These are phyloP conservation scores for Aspergillus texensis DNA, from an alignment of 2,329 filamentous ascomycete genomes.

Conservation along the genomic window DNA sequence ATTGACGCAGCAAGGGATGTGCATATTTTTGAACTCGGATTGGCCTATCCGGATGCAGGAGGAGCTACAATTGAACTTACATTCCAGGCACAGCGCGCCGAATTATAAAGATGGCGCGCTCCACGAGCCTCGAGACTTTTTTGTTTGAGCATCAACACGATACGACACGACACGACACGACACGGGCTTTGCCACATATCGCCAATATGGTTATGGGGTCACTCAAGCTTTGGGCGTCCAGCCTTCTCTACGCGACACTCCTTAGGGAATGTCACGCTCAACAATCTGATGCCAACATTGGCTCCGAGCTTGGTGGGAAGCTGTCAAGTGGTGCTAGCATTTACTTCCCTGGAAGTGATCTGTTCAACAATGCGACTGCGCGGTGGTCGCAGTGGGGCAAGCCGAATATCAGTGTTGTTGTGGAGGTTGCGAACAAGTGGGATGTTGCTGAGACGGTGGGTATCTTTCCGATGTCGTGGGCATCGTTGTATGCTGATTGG, in stretches of 20 bases:
- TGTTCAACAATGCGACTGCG: constrained; percentile 10
- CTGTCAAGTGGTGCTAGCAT: constrained; percentile 14
- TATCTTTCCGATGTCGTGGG: background rate
- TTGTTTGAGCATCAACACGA: background rate
- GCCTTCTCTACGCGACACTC: background rate
- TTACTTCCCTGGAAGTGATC: constrained; percentile 6
- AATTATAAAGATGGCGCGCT: background rate
- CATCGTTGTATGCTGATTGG: background rate
- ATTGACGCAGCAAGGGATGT: background rate
- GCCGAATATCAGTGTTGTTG: constrained; percentile 17
- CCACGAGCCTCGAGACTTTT: background rate
- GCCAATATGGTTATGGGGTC: background rate
- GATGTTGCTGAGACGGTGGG: constrained; percentile 15
- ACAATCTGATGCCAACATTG: background rate
- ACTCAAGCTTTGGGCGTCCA: background rate
- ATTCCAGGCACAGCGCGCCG: background rate
- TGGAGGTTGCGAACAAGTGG: constrained; percentile 13
- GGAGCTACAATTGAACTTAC: background rate
- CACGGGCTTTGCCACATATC: background rate
- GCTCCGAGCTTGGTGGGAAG: background rate
- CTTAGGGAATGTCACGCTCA: background rate
- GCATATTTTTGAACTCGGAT: background rate
- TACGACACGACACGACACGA: background rate
- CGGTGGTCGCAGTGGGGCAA: constrained; percentile 16
- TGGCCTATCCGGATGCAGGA: background rate